A percentile compares a stretch with the other conserved stretches of the same genome.
Evolutionary conservation across 1,284 basidiomycete species (phyloP).

Genomic region (Microbotryum lychnidis-dioicae): DNA sequence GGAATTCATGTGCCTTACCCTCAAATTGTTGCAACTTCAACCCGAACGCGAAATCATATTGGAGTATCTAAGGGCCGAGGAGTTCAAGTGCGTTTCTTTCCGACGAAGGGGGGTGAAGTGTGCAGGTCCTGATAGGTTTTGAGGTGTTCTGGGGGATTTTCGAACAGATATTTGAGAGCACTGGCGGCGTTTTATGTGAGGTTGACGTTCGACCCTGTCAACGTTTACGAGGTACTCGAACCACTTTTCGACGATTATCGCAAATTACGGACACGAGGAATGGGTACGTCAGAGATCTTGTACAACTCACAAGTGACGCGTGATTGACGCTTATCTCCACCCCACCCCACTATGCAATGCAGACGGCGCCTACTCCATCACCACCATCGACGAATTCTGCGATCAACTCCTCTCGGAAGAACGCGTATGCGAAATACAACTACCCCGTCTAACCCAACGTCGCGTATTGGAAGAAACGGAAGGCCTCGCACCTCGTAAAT

Average conservation of each 20-base stretch:
- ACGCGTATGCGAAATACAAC: slow-evolving; percentile 89
- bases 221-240: slow-evolving; percentile 88
- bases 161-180: slow-evolving; percentile 75
- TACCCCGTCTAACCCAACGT: slow-evolving; percentile 81
- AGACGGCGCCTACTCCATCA: slow-evolving; percentile 53
- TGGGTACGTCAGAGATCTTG: slow-evolving; percentile 49
- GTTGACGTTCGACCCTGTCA: slow-evolving; percentile 79
- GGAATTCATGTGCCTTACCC: slow-evolving; percentile 78
- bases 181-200: slow-evolving; percentile 90
- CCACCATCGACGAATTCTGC: slow-evolving; percentile 87
- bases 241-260: slow-evolving; percentile 88
- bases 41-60: slow-evolving; percentile 92
- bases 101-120: no score
- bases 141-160: no score
- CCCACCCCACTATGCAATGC: no score
- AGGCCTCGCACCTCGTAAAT: slow-evolving; percentile 73
- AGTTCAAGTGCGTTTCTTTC: slow-evolving; percentile 75
- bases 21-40: slow-evolving; percentile 93
- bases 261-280: slow-evolving; percentile 73
- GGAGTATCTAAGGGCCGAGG: slow-evolving; percentile 88
- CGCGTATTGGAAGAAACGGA: slow-evolving; percentile 83
- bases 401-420: slow-evolving; percentile 79
- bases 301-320: no score
- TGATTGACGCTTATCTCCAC: no score
- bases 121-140: no score